Evolutionary conservation across 1,139 yeast genomes (phyloP).

Genomic region (Scheffersomyces quercinus): DNA sequence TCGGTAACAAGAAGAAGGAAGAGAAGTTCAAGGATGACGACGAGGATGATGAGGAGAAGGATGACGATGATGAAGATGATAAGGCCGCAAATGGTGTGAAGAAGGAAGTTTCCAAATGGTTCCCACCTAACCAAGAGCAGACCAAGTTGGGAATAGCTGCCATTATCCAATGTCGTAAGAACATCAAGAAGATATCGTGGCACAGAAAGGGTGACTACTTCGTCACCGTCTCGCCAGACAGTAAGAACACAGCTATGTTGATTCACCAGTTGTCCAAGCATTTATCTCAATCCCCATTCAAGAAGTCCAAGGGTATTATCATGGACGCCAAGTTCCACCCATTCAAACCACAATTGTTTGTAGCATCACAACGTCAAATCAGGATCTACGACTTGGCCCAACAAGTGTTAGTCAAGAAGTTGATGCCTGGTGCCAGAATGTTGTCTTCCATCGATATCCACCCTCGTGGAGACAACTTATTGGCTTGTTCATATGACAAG

Average conservation of each 20-base stretch:
- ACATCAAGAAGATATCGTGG: slow-evolving; percentile 87
- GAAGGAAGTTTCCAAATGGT: slow-evolving; percentile 78
- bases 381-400: slow-evolving; percentile 88
- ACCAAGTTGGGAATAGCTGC: slow-evolving; percentile 70
- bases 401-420: slow-evolving; percentile 78
- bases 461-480: slow-evolving; percentile 92
- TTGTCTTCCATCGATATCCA: slow-evolving; percentile 88
- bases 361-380: slow-evolving; percentile 89
- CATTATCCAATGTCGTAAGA: slow-evolving; percentile 64
- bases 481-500: slow-evolving; percentile 93
- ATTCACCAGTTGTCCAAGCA: slow-evolving; percentile 95
- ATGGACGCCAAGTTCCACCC: slow-evolving; percentile 98
- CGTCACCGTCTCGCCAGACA: slow-evolving; percentile 89
- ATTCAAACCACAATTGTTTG: slow-evolving; percentile 88
- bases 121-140: slow-evolving; percentile 69
- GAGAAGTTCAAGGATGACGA: slow-evolving; percentile 45
- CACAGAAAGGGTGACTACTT: slow-evolving; percentile 97
- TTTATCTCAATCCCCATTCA: slow-evolving; percentile 95
- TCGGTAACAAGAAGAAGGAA: slow-evolving; percentile 55
- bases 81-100: slow-evolving; percentile 34
- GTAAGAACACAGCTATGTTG: slow-evolving; percentile 83
- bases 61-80: slow-evolving; percentile 33
- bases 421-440: slow-evolving; percentile 96
- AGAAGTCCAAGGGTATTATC: slow-evolving; percentile 87
- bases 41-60: slow-evolving; percentile 29